A percentile compares a stretch with the other conserved stretches of the same genome.
These are phyloP conservation scores for Candida suzukii DNA, from an alignment of 805 yeast species.

Conservation along the genomic window DNA sequence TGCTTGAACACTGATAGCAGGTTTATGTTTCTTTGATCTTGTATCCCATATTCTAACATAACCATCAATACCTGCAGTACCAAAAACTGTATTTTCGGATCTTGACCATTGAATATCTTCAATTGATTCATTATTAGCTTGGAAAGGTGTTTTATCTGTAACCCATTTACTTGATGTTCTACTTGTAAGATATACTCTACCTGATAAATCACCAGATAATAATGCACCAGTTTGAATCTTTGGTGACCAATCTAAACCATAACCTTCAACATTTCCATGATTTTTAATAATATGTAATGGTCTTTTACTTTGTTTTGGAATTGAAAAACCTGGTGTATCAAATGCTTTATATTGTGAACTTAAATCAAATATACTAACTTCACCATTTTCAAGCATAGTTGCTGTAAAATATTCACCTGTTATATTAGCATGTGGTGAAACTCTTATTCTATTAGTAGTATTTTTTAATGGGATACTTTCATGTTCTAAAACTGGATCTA, in stretches of 20 bases:
- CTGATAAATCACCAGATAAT: constrained; percentile 83
- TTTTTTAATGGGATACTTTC: constrained; percentile 70
- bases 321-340: constrained; percentile 77
- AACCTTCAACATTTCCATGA: constrained; percentile 97
- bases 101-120: constrained; percentile 98
- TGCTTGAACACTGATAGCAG: constrained; percentile 80
- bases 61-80: constrained; percentile 93
- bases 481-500: constrained; percentile 83
- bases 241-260: constrained; percentile 96
- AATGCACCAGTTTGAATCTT: constrained; percentile 70
- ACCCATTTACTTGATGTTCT: constrained; percentile 76
- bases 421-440: constrained; percentile 64
- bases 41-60: constrained; percentile 94
- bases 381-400: constrained; percentile 84
- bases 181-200: constrained; percentile 71
- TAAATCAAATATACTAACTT: constrained; percentile 77
- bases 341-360: constrained; percentile 75
- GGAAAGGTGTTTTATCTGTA: constrained; percentile 79
- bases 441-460: constrained; percentile 86
- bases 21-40: constrained; percentile 84
- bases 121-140: constrained; percentile 64
- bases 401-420: constrained; percentile 86
- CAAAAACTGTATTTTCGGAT: constrained; percentile 87
- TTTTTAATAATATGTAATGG: constrained; percentile 75
- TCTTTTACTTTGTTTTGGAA: constrained; percentile 70